Percentiles rank a stretch among this genome's conserved stretches.
These are phyloP conservation scores for Lecanicillium sp. DNA, from an alignment of 2,329 filamentous ascomycete species.

Conservation along the genomic window DNA sequence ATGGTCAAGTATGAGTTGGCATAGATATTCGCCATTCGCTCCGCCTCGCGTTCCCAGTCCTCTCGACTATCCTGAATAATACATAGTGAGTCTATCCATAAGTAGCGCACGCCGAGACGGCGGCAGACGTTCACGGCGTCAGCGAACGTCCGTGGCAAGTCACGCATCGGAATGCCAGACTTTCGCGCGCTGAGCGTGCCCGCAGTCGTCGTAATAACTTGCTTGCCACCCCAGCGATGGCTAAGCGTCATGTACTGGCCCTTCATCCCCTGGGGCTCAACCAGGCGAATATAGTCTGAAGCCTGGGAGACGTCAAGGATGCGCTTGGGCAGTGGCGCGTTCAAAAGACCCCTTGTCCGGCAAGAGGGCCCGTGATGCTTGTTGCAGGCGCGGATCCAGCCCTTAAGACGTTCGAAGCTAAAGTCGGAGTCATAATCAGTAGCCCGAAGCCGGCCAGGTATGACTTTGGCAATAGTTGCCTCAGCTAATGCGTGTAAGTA, in stretches of 20 bases:
- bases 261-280: no score
- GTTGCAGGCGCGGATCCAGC: no score
- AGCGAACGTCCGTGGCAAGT: conserved; percentile 14
- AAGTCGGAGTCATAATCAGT: no score
- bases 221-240: conserved; percentile 1
- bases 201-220: background rate
- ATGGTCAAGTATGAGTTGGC: conserved; percentile 12
- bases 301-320: no score
- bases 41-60: conserved; percentile 12
- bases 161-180: background rate
- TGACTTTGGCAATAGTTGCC: no score
- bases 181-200: background rate
- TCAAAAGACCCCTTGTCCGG: no score
- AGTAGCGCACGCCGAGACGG: conserved; percentile 14
- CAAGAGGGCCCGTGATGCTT: no score
- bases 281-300: no score
- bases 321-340: no score
- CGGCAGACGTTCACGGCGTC: conserved; percentile 19
- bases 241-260: conserved; percentile 1
- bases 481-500: no score
- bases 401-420: no score
- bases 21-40: conserved; percentile 12
- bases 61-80: conserved; percentile 18
- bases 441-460: no score
- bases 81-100: conserved; percentile 26